These are phyloP conservation scores for Lactarius pseudohatsudake DNA, from an alignment of 768 basidiomycete species.

Conservation along the genomic window DNA sequence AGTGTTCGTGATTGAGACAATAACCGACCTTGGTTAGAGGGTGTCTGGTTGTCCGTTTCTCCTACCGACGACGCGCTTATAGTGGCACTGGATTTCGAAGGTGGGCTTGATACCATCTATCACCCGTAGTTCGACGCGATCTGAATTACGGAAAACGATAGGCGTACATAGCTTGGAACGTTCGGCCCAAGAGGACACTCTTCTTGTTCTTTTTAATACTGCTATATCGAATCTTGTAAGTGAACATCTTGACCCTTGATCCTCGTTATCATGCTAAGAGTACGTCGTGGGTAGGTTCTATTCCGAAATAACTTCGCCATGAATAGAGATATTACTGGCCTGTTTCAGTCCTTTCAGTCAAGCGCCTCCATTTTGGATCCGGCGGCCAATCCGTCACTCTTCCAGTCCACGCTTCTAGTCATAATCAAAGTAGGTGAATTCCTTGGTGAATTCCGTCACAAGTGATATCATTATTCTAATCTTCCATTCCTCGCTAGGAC, in stretches of 20 bases:
- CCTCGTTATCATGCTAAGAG: not conserved
- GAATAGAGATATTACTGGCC: conserved; percentile 56
- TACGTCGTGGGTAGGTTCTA: conserved; percentile 44
- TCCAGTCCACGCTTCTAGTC: conserved; percentile 59
- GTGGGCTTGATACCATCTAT: conserved; percentile 31
- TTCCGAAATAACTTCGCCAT: conserved; percentile 68
- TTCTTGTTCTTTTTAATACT: conserved; percentile 64
- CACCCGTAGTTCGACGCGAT: not conserved
- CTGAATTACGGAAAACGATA: conserved; percentile 21
- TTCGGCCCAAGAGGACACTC: conserved; percentile 61
- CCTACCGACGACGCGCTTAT: conserved; percentile 55
- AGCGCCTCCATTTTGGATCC: conserved; percentile 59
- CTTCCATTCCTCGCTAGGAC: conserved; percentile 41
- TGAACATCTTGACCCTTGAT: not conserved
- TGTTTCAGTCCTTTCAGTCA: conserved; percentile 63
- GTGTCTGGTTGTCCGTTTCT: conserved; percentile 68
- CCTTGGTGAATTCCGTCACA: conserved; percentile 22
- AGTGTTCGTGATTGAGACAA: not conserved
- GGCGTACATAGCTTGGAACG: conserved; percentile 67
- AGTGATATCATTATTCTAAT: too few relatives aligned
- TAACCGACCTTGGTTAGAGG: conserved; percentile 38
- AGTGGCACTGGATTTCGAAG: conserved; percentile 66
- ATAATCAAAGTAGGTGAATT: conserved; percentile 55
- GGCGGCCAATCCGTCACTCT: conserved; percentile 55
- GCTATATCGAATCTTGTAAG: conserved; percentile 61